Percentiles rank a stretch among this genome's conserved stretches.
phyloP scores from a whole-genome alignment of 164 flowering plant species.

The Warburgia ugandensis region DNA sequence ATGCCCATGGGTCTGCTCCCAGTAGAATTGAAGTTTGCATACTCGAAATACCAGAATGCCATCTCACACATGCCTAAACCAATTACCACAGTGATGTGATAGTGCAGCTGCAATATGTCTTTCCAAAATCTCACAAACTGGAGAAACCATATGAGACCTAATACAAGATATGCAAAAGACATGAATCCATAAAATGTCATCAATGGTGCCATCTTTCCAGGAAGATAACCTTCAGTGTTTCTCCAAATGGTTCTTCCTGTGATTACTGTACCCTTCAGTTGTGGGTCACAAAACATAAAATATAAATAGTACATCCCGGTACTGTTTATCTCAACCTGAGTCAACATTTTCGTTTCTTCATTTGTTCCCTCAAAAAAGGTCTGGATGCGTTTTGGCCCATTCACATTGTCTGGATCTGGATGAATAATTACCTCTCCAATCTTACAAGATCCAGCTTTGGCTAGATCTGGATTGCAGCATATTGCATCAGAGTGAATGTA shows the following conservation, averaged over 20 bases:
- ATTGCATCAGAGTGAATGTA: slow-evolving; percentile 33
- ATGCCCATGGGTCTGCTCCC: slow-evolving; percentile 77
- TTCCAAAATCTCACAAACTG: slow-evolving; percentile 72
- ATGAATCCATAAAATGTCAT: slow-evolving; percentile 75
- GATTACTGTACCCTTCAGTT: slow-evolving; percentile 53
- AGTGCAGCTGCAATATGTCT: slow-evolving; percentile 60
- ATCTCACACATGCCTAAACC: slow-evolving; percentile 90
- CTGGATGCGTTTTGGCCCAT: slow-evolving; percentile 57
- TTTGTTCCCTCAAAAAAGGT: slow-evolving; percentile 58
- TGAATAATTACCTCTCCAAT: slow-evolving; percentile 68
- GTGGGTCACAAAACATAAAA: slow-evolving; percentile 66
- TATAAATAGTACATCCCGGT: slow-evolving; percentile 85
- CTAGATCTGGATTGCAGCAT: slow-evolving; percentile 55
- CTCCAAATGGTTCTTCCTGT: slow-evolving; percentile 83
- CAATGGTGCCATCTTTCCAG: slow-evolving; percentile 80
- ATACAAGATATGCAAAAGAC: slow-evolving; percentile 72
- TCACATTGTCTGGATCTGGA: slow-evolving; percentile 34
- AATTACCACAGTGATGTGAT: slow-evolving; percentile 68
- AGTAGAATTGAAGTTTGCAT: slow-evolving; percentile 65
- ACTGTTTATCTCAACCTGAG: slow-evolving; percentile 41
- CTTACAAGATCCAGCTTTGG: slow-evolving; percentile 41
- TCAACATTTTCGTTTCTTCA: slow-evolving; percentile 36
- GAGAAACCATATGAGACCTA: slow-evolving; percentile 77
- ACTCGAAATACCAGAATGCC: slow-evolving; percentile 87
- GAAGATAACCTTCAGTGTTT: slow-evolving; percentile 81